Evolutionary conservation across 345 rosid genomes (phyloP).

Genomic region (Isatis tinctoria): DNA sequence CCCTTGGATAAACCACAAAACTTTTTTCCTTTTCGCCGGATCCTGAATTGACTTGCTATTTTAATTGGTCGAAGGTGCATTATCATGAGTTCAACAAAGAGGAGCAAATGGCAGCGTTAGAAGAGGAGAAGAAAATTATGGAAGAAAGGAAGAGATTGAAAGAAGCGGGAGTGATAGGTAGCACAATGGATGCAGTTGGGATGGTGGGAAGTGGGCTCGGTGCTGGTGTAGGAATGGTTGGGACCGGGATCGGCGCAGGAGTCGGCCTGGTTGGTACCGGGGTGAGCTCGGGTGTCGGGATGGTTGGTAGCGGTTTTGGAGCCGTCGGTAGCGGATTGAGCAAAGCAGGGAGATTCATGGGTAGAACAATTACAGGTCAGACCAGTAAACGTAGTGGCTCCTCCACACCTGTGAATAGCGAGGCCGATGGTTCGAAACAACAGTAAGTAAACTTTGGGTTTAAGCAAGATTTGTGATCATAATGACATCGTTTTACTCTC

Average conservation of each 20-base stretch:
- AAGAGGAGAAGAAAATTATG: conserved; percentile 79
- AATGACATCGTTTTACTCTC: not conserved
- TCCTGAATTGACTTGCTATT: conserved; percentile 26
- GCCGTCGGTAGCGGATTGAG: conserved; percentile 76
- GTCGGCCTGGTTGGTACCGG: conserved; percentile 61
- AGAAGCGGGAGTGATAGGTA: conserved; percentile 90
- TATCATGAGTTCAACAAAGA: conserved; percentile 84
- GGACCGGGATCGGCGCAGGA: conserved; percentile 68
- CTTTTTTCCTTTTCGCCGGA: not conserved
- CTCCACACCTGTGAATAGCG: conserved; percentile 68
- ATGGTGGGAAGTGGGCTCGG: conserved; percentile 48
- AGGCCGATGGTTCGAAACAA: conserved; percentile 37
- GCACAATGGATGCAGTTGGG: conserved; percentile 80
- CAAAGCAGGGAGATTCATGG: conserved; percentile 87
- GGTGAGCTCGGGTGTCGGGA: conserved; percentile 47
- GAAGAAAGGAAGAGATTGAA: conserved; percentile 86
- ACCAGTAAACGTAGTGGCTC: conserved; percentile 69
- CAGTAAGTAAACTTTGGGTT: conserved; percentile 30
- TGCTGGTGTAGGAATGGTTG: conserved; percentile 72
- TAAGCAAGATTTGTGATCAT: conserved; percentile 19
- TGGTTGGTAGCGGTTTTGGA: conserved; percentile 68
- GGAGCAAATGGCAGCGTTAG: conserved; percentile 80
- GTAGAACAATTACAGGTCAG: conserved; percentile 76
- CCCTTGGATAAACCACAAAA: not conserved
- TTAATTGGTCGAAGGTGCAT: conserved; percentile 36